Conservation (phyloP, 139 green algal species). For the Eudorina sp. region DNA sequence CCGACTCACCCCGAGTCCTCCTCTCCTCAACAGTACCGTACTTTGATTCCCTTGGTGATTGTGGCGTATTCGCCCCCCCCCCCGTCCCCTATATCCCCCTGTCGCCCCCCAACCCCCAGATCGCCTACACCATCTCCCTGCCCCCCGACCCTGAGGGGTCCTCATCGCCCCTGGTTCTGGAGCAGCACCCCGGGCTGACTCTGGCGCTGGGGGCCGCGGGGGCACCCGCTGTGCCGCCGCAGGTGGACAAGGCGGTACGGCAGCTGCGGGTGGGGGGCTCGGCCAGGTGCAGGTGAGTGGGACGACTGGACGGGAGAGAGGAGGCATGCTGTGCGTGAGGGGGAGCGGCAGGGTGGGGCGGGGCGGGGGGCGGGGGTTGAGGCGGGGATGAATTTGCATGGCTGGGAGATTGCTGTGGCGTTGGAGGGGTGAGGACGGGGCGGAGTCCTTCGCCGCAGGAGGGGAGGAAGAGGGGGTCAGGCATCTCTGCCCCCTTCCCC, state of each 20-base stretch:
- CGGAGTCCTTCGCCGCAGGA: not conserved
- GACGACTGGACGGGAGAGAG: not conserved
- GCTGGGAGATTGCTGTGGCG: not conserved
- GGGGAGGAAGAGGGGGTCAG: not conserved
- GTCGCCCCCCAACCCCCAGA: not conserved
- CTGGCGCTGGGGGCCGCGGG: not conserved
- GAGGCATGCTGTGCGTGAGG: not conserved
- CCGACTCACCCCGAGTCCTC: no score
- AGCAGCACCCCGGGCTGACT: conserved; percentile 1
- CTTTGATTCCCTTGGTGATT: not conserved
- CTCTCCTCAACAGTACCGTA: no score
- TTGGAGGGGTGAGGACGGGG: not conserved
- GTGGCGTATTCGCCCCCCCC: not conserved
- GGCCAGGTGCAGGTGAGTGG: conserved; percentile 12
- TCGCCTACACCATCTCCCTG: conserved; percentile 30
- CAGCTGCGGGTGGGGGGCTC: conserved; percentile 26
- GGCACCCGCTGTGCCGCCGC: not conserved
- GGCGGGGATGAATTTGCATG: not conserved
- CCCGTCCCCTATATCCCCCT: not conserved
- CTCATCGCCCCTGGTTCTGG: not conserved
- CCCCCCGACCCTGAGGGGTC: not conserved
- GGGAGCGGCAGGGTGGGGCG: no score
- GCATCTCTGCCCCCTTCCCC: no score
- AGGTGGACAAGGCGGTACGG: conserved; percentile 5
- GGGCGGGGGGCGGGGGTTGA: not conserved